Conservation (phyloP, 169 alveolate genomes). For the Plasmodium vivax region DNA sequence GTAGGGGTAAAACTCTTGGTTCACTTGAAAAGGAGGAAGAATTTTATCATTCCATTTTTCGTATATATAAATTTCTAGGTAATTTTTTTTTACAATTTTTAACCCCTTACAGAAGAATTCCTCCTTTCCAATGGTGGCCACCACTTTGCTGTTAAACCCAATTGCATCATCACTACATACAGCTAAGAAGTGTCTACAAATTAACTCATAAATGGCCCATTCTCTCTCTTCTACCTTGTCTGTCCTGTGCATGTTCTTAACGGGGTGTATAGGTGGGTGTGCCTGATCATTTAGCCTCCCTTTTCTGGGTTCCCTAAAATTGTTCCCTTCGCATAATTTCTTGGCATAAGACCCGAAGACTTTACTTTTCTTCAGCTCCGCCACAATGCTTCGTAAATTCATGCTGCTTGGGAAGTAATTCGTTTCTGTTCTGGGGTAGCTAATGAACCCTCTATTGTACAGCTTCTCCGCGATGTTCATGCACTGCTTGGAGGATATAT, state of each 20-base stretch:
- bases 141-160: constrained; percentile 85
- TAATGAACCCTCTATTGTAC: constrained; percentile 93
- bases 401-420: constrained; percentile 93
- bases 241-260: constrained; percentile 88
- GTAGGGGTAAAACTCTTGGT: constrained; percentile 46
- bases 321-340: constrained; percentile 64
- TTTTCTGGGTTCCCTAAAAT: constrained; percentile 83
- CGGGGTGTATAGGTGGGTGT: constrained; percentile 99
- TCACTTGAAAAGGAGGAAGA: constrained; percentile 42
- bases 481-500: constrained; percentile 90
- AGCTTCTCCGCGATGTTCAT: constrained; percentile 97
- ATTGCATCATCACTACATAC: constrained; percentile 87
- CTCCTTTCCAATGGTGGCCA: constrained; percentile 39
- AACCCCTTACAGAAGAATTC: constrained; percentile 69
- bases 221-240: constrained; percentile 81
- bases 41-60: constrained; percentile 74
- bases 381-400: constrained; percentile 87
- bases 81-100: constrained; percentile 65
- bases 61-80: constrained; percentile 62
- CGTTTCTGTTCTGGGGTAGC: constrained; percentile 99
- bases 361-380: constrained; percentile 80
- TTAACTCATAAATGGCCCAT: constrained; percentile 86
- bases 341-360: constrained; percentile 94
- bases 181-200: constrained; percentile 88
- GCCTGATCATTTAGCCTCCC: constrained; percentile 97